Evolutionary conservation across 2,329 filamentous ascomycete species (phyloP), one percentile per base, ranked within the genome.

Genomic region (Alternaria rosae): DNA sequence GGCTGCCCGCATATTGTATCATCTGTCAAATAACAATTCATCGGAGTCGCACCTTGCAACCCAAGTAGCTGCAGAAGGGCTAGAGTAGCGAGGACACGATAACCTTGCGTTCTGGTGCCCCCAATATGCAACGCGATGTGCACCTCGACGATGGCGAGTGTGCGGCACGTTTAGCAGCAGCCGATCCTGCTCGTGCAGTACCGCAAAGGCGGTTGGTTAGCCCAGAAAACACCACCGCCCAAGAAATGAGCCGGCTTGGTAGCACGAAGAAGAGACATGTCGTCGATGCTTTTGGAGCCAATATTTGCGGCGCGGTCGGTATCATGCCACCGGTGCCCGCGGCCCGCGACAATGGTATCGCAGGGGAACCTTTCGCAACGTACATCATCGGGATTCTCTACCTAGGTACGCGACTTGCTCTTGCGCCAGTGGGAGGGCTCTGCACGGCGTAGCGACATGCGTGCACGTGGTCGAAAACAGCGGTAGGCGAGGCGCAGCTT

Each of bases 31-130:
- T 59, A 53, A 60, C 57, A 59, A 43, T 48, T 60, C 56, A 56
- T 62, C 47, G 64, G 57, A 51, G 66, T 68, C 42, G 57, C 57
- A 68, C 59, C n/a, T 61, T 43, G 58, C 52, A 35, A 56, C 60
- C 48, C 53, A 54, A 32, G 44, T 23, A 44, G 54, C 35, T 67
- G 69, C 67, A 70, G 25, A 48, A 59, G 35, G 64, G 68, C 62
- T 28, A 64, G 61, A 70, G 57, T 42, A 64, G 65, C 32, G 48
- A 61, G 47, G 54, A 45, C 50, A 70, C 65, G 68, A 70, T 66
- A 67, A 68, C 28, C 59, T 65, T 58, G 62, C 58, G 43, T 58
- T 35, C 45, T 41, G 32, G 65, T 62, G 61, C 26, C 35, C 54
- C 45, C 45, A 52, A 21, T 30, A 62, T 56, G 62, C 61, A 66